These are phyloP conservation scores for Detonula confervacea DNA, from an alignment of 352 stramenopile species.

Conservation along the genomic window DNA sequence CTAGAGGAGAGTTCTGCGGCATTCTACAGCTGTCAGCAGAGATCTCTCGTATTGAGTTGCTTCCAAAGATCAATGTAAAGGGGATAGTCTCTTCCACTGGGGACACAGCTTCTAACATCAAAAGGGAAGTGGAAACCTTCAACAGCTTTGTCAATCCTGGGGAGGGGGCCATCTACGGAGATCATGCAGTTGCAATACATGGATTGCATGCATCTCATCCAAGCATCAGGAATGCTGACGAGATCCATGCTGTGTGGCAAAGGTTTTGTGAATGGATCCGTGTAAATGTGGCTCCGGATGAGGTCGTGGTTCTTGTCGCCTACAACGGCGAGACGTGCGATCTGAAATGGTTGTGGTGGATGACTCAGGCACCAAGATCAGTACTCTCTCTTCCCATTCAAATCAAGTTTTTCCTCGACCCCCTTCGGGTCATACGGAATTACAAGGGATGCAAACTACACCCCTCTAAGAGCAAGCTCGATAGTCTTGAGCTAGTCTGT, in stretches of 20 bases:
- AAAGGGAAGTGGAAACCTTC: neutral
- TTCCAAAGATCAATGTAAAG: neutral
- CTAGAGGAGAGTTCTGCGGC: too few relatives aligned
- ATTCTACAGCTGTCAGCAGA: neutral
- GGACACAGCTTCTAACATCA: constrained; percentile 1
- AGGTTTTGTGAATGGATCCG: neutral
- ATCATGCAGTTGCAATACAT: too few relatives aligned
- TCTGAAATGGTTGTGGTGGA: constrained; percentile 39
- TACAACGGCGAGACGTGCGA: constrained; percentile 41
- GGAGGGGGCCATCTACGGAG: constrained; percentile 4
- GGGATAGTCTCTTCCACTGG: too few relatives aligned
- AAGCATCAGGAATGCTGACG: neutral
- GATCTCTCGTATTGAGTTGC: neutral
- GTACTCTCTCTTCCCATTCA: neutral
- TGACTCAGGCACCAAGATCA: constrained; percentile 22
- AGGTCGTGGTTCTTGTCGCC: constrained; percentile 11
- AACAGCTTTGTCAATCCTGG: constrained; percentile 16
- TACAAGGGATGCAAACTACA: constrained; percentile 15
- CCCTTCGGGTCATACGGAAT: constrained; percentile 14
- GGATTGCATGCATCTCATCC: neutral
- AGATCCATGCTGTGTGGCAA: neutral
- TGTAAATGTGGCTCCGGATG: neutral
- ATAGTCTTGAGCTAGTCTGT: constrained; percentile 30
- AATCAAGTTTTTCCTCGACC: constrained; percentile 37
- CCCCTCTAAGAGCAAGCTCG: constrained; percentile 13